Evolutionary conservation across 345 rosid genomes (phyloP), one percentile per base, ranked within the genome.

Genomic region (Melastoma malabathricum): DNA sequence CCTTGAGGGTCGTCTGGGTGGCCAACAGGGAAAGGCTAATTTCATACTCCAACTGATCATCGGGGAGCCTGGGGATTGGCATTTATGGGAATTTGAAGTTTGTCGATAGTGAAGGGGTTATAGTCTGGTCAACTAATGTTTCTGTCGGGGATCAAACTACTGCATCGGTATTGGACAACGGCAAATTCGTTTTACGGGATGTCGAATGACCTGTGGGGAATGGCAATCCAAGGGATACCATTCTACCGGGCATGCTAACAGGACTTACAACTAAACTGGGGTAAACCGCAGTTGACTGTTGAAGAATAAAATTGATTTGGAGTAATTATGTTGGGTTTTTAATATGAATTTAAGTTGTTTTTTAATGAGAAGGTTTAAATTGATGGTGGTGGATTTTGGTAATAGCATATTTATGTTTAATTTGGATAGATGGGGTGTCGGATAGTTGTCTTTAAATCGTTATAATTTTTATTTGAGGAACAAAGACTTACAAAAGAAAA

Each of bases 11-110:
- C 22, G 71, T 74, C 1, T 74, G 73, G 76, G 73, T 74, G 3
- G 79, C 79, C n/a, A 70, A 74, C 60, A 64, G 73, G 52, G 66
- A 70, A 29, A 13, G 12, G 10, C 73, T 76, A 13, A 58, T 74
- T 38, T 15, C 59, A 31, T 54, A 49, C 17, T 54, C 73, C 3
- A 50, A 50, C 39, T 52, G 17, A 10, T 34, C 70, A 1, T 23
- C 68, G 1, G 71, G 61, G 10, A 46, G 22, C 1, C 46, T 74
- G 31, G 56, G 43, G 39, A 61, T 71, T 19, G 65, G 50, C 0
- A 31, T 17, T 10, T 51, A 22, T 19, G 65, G 68, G 51, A 59
- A 57, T 53, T 29, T 74, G 49, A 50, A 45, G 51, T 66, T 74
- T 44, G 18, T 55, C 16, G 64, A 64, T 23, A 51, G 38, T 10